Conservation (phyloP, 2,329 filamentous ascomycete genomes). For the Diaporthe vaccinii region DNA sequence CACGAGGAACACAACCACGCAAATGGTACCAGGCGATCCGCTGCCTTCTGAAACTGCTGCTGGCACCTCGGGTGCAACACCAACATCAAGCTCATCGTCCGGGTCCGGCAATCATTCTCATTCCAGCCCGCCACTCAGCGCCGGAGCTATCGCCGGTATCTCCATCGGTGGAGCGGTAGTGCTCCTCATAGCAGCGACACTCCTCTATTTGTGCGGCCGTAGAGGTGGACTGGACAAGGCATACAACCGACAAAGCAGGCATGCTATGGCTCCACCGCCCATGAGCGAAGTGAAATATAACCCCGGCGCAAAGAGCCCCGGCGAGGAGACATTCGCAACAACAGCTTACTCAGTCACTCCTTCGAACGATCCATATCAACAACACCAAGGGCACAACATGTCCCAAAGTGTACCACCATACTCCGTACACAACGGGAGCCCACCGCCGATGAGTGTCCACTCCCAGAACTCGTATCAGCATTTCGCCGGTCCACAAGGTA, state of each 20-base stretch:
- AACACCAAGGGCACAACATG: constrained; percentile 42
- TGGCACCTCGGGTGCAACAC: constrained; percentile 43
- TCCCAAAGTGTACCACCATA: constrained; percentile 27
- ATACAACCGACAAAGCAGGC: constrained; percentile 48
- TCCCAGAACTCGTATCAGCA: constrained; percentile 39
- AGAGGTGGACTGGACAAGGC: constrained; percentile 54
- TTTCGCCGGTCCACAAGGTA: background rate
- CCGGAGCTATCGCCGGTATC: constrained; percentile 72
- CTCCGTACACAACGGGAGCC: constrained; percentile 36
- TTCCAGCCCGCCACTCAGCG: constrained; percentile 40
- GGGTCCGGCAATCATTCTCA: constrained; percentile 34
- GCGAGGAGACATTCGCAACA: constrained; percentile 46
- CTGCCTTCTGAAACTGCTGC: constrained; percentile 61
- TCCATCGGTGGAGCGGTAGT: constrained; percentile 64
- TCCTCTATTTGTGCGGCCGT: constrained; percentile 64
- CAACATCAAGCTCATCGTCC: constrained; percentile 27
- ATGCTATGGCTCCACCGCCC: constrained; percentile 38
- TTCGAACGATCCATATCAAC: constrained; percentile 46
- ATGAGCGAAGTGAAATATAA: constrained; percentile 49
- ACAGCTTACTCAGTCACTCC: constrained; percentile 44
- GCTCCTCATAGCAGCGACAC: constrained; percentile 56
- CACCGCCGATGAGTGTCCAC: constrained; percentile 43
- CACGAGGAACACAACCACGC: constrained; percentile 62
- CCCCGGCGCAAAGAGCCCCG: constrained; percentile 50
- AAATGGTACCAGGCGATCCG: constrained; percentile 68